Evolutionary conservation across 371 early-diverging fungal genomes (phyloP).

Genomic region (Circinella umbellata): DNA sequence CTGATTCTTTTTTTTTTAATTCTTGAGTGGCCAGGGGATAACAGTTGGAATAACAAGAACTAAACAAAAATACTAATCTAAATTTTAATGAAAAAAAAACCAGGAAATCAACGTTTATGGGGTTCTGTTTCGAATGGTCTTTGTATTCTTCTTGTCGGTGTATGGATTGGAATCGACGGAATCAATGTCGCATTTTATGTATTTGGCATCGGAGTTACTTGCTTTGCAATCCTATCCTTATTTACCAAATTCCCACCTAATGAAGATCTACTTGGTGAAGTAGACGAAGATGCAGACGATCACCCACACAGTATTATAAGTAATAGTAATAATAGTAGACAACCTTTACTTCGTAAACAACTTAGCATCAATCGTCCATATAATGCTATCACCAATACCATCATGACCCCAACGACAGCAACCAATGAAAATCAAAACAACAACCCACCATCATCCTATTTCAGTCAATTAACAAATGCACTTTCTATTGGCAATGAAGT

Average conservation of each 20-base stretch:
- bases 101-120: constrained; percentile 52
- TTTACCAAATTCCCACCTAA: constrained; percentile 17
- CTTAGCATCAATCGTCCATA: constrained; percentile 4
- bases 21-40: too few species aligned
- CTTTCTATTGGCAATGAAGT: constrained; percentile 18
- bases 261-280: background rate
- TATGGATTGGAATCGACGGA: constrained; percentile 32
- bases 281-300: constrained; percentile 1
- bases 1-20: too few species aligned
- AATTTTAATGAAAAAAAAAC: too few species aligned
- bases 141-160: constrained; percentile 39
- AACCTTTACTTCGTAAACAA: constrained; percentile 17
- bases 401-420: background rate
- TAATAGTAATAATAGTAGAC: constrained; percentile 5
- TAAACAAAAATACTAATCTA: too few species aligned
- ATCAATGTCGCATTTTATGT: constrained; percentile 46
- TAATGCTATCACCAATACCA: too few species aligned
- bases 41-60: too few species aligned
- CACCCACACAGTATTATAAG: too few species aligned
- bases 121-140: constrained; percentile 48
- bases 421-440: background rate
- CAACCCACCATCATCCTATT: constrained; percentile 16
- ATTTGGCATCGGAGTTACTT: constrained; percentile 37
- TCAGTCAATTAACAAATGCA: constrained; percentile 15
- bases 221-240: constrained; percentile 20